phyloP scores from a whole-genome alignment of 1,284 basidiomycete genomes.

The Puccinia hordei region DNA sequence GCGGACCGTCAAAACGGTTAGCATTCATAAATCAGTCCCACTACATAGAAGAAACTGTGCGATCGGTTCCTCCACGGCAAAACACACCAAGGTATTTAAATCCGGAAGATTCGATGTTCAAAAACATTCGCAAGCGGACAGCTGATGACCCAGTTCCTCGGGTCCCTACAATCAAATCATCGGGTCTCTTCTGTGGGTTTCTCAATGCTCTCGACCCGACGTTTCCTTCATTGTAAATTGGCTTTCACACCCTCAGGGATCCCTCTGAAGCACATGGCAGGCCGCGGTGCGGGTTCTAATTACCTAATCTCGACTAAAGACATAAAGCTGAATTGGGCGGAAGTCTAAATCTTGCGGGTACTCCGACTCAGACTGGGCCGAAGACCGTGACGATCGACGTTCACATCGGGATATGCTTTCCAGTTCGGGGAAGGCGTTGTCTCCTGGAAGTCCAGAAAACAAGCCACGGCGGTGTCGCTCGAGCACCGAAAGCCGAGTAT shows the following conservation, averaged over 20 bases:
- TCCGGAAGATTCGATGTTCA: background rate
- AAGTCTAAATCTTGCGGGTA: background rate
- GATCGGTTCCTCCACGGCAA: too few relatives aligned
- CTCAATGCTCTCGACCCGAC: too few relatives aligned
- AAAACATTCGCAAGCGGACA: background rate
- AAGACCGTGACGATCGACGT: background rate
- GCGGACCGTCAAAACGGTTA: background rate
- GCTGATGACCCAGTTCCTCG: too few relatives aligned
- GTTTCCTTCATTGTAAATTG: too few relatives aligned
- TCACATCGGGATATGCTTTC: background rate
- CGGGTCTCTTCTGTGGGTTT: too few relatives aligned
- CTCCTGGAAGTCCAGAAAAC: too few relatives aligned
- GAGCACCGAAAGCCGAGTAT: too few relatives aligned
- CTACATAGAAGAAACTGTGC: too few relatives aligned
- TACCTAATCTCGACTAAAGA: background rate
- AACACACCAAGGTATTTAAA: background rate
- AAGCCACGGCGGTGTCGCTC: too few relatives aligned
- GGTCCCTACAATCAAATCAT: too few relatives aligned
- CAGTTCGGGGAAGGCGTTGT: too few relatives aligned
- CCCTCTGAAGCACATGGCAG: background rate
- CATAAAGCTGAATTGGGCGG: background rate
- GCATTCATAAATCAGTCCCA: background rate
- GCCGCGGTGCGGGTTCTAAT: background rate
- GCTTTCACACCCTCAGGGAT: too few relatives aligned
- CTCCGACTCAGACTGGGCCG: constrained; percentile 20